These are phyloP conservation scores for Fistulinella cinereoalba DNA, from an alignment of 1,284 basidiomycete genomes.

Conservation along the genomic window DNA sequence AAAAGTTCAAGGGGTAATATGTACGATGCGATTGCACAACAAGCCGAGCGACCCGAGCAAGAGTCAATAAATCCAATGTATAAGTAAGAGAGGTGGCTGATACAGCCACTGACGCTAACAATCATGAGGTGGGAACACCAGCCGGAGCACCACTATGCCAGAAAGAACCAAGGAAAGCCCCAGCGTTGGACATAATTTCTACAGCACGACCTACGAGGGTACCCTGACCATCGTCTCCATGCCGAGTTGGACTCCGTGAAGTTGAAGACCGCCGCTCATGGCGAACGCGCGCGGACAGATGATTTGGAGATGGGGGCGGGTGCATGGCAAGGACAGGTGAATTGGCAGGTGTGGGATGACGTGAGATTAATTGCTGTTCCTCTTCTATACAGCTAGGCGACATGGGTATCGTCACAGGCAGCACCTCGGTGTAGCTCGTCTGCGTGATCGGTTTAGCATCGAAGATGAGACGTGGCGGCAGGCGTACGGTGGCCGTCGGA, in stretches of 20 bases:
- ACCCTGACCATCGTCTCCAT: constrained; percentile 29
- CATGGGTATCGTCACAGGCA: constrained; percentile 20
- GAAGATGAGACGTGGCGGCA: constrained; percentile 28
- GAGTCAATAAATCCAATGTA: constrained; percentile 34
- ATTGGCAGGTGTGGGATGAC: constrained; percentile 32
- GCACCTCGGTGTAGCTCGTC: constrained; percentile 23
- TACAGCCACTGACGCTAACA: too few relatives aligned
- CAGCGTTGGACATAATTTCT: constrained; percentile 65
- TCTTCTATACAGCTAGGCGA: constrained; percentile 25
- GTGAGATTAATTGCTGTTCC: constrained; percentile 29
- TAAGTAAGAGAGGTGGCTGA: constrained; percentile 22
- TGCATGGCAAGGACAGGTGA: constrained; percentile 31
- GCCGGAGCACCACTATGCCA: constrained; percentile 26
- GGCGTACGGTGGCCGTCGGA: constrained; percentile 10
- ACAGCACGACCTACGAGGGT: constrained; percentile 66
- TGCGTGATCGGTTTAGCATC: constrained; percentile 31
- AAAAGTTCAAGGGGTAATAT: constrained; percentile 30
- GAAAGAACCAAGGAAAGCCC: constrained; percentile 58
- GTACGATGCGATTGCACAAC: constrained; percentile 14
- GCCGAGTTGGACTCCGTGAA: constrained; percentile 29
- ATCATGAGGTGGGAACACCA: constrained; percentile 22
- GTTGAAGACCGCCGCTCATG: constrained; percentile 29
- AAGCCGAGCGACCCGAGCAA: constrained; percentile 9
- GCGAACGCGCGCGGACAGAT: constrained; percentile 6
- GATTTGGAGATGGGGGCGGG: constrained; percentile 1